Conservation (phyloP, 2,329 filamentous ascomycete genomes). For the Chrysoporthe cubensis region DNA sequence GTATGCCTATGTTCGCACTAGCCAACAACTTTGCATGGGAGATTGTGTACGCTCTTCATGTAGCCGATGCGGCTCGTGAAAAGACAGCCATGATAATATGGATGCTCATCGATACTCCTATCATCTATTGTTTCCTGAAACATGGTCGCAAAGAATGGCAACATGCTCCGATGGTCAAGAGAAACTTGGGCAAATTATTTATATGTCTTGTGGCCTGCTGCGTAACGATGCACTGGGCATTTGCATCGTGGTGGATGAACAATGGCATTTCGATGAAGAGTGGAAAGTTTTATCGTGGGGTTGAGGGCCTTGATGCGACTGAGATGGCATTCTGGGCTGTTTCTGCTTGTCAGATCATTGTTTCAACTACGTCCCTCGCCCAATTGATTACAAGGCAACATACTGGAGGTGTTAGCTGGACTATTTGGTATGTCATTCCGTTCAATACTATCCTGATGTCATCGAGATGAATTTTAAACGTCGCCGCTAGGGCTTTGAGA, state of each 20-base stretch:
- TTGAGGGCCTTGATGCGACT: neutral
- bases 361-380: neutral
- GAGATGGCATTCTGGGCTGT: slow-evolving; percentile 3
- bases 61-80: neutral
- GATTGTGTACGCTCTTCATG: neutral
- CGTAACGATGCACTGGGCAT: neutral
- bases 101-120: slow-evolving; percentile 1
- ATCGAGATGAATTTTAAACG: neutral
- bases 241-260: neutral
- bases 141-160: neutral
- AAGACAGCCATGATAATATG: neutral
- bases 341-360: neutral
- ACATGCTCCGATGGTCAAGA: neutral
- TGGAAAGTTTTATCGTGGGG: neutral
- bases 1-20: neutral
- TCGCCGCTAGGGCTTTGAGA: neutral
- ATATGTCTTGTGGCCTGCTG: neutral
- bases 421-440: neutral
- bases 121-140: neutral
- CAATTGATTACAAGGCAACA: neutral
- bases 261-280: neutral
- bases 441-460: neutral
- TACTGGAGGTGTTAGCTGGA: neutral
- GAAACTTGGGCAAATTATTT: neutral
- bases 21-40: neutral